phyloP scores from a whole-genome alignment of 352 stramenopile genomes.

The Pythium biforme region DNA sequence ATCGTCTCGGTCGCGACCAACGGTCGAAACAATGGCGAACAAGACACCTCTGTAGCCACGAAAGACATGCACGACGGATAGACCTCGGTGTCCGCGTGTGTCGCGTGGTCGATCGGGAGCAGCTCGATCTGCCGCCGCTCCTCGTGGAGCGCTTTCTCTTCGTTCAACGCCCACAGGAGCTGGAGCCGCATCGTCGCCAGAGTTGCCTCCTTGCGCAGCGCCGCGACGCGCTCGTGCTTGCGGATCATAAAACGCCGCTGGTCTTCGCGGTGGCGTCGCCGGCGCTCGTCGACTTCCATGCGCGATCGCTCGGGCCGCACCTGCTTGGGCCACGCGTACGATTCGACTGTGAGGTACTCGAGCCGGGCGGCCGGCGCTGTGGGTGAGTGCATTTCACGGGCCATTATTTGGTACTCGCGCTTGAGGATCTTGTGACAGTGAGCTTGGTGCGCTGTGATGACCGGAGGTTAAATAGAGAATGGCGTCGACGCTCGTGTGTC shows the following conservation, averaged over 20 bases:
- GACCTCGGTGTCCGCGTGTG: too few relatives aligned
- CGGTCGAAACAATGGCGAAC: too few relatives aligned
- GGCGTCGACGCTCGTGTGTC: too few relatives aligned
- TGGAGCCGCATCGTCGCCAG: not conserved
- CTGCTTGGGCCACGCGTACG: slow-evolving; percentile 11
- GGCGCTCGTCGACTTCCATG: slow-evolving; percentile 11
- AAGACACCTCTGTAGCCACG: too few relatives aligned
- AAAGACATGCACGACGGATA: too few relatives aligned
- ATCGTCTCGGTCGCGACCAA: too few relatives aligned
- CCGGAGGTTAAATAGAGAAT: too few relatives aligned
- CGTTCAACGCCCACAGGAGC: not conserved
- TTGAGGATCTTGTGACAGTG: too few relatives aligned
- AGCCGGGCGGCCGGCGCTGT: not conserved
- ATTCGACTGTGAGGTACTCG: slow-evolving; percentile 17
- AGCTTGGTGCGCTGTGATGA: too few relatives aligned
- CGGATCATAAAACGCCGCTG: slow-evolving; percentile 12
- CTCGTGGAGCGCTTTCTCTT: not conserved
- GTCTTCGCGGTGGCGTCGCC: slow-evolving; percentile 11
- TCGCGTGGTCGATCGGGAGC: not conserved
- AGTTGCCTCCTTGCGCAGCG: not conserved
- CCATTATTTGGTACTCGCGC: too few relatives aligned
- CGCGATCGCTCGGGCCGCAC: slow-evolving; percentile 3
- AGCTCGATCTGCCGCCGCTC: not conserved
- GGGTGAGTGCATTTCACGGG: not conserved
- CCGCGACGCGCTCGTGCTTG: slow-evolving; percentile 1